Evolutionary conservation across 768 basidiomycete genomes (phyloP), one percentile per base, ranked within the genome.

Genomic region (Boletus rubropictus): DNA sequence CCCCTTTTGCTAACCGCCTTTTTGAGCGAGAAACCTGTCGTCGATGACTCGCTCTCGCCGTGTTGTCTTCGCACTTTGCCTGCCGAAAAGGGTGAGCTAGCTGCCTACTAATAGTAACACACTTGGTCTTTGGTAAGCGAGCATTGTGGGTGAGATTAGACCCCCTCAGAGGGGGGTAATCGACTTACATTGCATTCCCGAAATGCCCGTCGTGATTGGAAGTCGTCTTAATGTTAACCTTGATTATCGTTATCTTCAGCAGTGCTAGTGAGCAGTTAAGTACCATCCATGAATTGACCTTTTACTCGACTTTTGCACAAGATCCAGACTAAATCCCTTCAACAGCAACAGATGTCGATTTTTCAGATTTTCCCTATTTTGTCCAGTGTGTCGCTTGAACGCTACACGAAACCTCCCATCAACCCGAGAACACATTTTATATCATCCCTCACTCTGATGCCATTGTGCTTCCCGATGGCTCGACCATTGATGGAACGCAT

Each of bases 391-490:
- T 42, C 52, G 17, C 52, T n/a, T n/a, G n/a, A n/a, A n/a, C n/a
- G n/a, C n/a, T n/a, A n/a, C n/a, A n/a, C n/a, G n/a, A n/a, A n/a
- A 27, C 53, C 48, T 12, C 57, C 50, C 5, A 34, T 58, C 28
- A 9, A 59, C 14, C 57, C 57, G 7, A 49, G 5, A 39, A 60
- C 49, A 3, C 55, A 60, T 22, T 34, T 59, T 20, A 45, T 59
- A 37, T 49, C 58, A 3, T 50, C 58, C 1, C 50, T 51, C 12
- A 35, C 35, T 8, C 0, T 54, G 14, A 14, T 59, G 3, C 58
- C 58, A 0, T 17, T 42, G 28, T 48, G 58, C 14, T 49, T 59
- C 22, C 53, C 58, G 27, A 54, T 60, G 52, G 11, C 43, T 5
- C 37, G 2, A 3, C 28, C 46, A 9, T 42, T 59, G 39, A 36